Conservation (phyloP, 1,284 basidiomycete genomes). For the Wallemia hederae region DNA sequence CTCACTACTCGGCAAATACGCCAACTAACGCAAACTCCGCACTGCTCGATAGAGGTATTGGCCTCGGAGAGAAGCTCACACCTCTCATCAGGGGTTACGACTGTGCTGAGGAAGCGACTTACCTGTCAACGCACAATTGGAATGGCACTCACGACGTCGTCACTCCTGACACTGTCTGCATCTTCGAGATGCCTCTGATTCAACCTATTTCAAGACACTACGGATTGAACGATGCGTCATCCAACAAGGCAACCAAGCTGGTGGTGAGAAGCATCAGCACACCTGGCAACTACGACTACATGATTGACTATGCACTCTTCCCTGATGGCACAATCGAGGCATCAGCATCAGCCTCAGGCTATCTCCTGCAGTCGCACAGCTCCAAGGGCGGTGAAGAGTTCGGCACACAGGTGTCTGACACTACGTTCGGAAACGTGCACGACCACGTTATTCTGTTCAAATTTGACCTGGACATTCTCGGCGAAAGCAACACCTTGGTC, state of each 20-base stretch:
- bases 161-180: neutral
- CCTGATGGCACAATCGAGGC: neutral
- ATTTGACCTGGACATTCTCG: neutral
- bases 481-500: neutral
- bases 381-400: neutral
- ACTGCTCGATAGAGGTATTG: neutral
- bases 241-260: neutral
- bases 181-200: neutral
- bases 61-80: neutral
- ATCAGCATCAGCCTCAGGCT: neutral
- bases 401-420: neutral
- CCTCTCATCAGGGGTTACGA: neutral
- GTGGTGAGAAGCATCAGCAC: neutral
- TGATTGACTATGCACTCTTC: neutral
- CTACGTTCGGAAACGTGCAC: neutral
- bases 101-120: neutral
- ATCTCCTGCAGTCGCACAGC: neutral
- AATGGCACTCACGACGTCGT: neutral
- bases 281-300: neutral
- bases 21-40: neutral
- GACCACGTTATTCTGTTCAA: neutral
- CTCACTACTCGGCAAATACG: neutral
- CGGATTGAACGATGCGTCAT: neutral
- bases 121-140: neutral
- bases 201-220: neutral